Conservation (phyloP, 2,329 filamentous ascomycete genomes). For the Fusarium metavorans region DNA sequence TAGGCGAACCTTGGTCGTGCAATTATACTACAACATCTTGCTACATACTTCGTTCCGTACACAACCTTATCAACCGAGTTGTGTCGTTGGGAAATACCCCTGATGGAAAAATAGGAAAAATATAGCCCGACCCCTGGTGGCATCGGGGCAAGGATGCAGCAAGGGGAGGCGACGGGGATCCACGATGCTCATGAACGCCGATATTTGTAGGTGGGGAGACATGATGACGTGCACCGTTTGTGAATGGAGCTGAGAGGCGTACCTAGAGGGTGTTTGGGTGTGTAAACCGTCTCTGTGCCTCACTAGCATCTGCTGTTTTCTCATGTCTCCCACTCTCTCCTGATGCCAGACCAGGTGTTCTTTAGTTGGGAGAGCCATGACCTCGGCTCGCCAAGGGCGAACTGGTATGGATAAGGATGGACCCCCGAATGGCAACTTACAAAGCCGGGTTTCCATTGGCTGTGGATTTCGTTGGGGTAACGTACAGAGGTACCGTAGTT, state of each 20-base stretch:
- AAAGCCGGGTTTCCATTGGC: background rate
- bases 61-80: background rate
- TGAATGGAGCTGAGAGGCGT: constrained; percentile 5
- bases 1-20: constrained; percentile 51
- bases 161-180: constrained; percentile 21
- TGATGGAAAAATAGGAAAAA: constrained; percentile 21
- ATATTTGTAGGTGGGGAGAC: constrained; percentile 3
- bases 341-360: constrained; percentile 34
- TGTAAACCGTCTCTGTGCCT: background rate
- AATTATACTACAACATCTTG: constrained; percentile 46
- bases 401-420: constrained; percentile 1
- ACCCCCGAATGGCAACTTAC: background rate
- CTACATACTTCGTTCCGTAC: background rate
- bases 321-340: background rate
- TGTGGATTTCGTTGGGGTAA: constrained; percentile 4
- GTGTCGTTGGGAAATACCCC: constrained; percentile 4
- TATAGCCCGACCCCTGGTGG: constrained; percentile 5
- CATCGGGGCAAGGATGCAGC: constrained; percentile 22
- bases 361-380: background rate
- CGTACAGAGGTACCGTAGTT: background rate
- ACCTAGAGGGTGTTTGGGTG: background rate
- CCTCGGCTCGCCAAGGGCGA: constrained; percentile 7
- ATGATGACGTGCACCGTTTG: constrained; percentile 13
- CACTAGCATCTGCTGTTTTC: background rate
- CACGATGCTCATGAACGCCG: constrained; percentile 18